Evolutionary conservation across 352 stramenopile genomes (phyloP).

Genomic region (Phytopythium aichiense): DNA sequence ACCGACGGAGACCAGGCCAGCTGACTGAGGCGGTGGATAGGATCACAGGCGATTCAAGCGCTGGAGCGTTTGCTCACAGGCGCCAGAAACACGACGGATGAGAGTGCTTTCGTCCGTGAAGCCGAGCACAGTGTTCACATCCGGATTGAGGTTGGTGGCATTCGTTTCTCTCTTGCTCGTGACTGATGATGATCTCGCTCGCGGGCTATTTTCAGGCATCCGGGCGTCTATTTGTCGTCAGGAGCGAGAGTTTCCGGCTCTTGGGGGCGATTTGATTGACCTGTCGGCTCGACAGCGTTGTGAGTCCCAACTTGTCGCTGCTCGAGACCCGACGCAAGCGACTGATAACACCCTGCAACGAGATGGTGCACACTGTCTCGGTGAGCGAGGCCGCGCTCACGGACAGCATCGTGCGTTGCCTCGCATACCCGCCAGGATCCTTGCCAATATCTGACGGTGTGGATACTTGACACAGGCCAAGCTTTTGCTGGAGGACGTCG

Average conservation of each 20-base stretch:
- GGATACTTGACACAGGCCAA: constrained; percentile 22
- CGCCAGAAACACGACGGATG: background rate
- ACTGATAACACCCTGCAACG: background rate
- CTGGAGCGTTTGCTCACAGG: background rate
- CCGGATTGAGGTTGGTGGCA: background rate
- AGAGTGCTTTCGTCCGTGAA: background rate
- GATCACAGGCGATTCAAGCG: background rate
- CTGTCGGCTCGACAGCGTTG: background rate
- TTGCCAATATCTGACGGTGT: background rate
- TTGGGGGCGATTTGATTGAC: background rate
- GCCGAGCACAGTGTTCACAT: background rate
- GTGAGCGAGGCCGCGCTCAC: constrained; percentile 48
- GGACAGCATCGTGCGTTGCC: constrained; percentile 38
- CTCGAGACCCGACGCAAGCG: background rate
- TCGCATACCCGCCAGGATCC: background rate
- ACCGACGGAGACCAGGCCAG: background rate
- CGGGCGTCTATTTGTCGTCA: background rate
- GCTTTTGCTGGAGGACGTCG: constrained; percentile 49
- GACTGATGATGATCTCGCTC: background rate
- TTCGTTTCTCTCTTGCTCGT: background rate
- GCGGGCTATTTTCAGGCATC: background rate
- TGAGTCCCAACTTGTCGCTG: background rate
- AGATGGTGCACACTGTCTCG: constrained; percentile 51
- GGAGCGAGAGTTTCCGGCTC: background rate
- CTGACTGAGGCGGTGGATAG: background rate